phyloP scores from a whole-genome alignment of 164 flowering plant genomes.

The Magnolia changhungtana region DNA sequence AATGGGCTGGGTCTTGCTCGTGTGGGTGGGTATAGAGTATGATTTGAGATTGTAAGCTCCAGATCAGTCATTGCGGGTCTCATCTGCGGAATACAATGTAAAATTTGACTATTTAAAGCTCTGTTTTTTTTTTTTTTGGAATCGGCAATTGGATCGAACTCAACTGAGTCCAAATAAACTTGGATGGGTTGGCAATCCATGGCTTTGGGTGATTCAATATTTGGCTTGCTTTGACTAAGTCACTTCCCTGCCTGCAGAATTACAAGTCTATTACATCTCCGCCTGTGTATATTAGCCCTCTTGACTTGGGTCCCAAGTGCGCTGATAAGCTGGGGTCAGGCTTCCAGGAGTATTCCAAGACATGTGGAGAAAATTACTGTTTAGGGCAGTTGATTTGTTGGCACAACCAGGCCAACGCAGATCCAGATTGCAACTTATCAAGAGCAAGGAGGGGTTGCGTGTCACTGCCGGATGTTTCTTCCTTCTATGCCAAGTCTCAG shows the following conservation, averaged over 20 bases:
- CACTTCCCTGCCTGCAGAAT: slow-evolving; percentile 45
- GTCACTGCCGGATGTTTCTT: slow-evolving; percentile 72
- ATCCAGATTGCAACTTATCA: slow-evolving; percentile 68
- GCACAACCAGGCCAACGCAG: slow-evolving; percentile 75
- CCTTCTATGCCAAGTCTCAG: slow-evolving; percentile 83
- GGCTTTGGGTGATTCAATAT: background rate
- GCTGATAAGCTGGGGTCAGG: slow-evolving; percentile 62
- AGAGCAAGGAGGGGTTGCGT: slow-evolving; percentile 85
- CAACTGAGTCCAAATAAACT: too few relatives aligned
- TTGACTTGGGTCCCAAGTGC: slow-evolving; percentile 90
- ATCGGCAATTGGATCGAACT: too few relatives aligned
- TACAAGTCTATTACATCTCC: slow-evolving; percentile 81
- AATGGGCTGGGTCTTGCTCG: too few relatives aligned
- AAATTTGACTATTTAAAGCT: too few relatives aligned
- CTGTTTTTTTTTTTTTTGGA: too few relatives aligned
- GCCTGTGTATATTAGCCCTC: slow-evolving; percentile 89
- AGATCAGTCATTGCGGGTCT: too few relatives aligned
- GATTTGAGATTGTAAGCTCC: too few relatives aligned
- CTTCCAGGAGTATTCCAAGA: slow-evolving; percentile 72
- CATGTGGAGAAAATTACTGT: slow-evolving; percentile 90
- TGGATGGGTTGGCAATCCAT: too few relatives aligned
- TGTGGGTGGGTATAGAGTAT: too few relatives aligned
- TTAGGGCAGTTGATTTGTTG: slow-evolving; percentile 93
- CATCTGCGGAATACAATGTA: too few relatives aligned
- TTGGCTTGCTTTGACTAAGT: slow-evolving; percentile 11